Conservation (phyloP, 768 basidiomycete species). For the Strobilomyces dryophilus region DNA sequence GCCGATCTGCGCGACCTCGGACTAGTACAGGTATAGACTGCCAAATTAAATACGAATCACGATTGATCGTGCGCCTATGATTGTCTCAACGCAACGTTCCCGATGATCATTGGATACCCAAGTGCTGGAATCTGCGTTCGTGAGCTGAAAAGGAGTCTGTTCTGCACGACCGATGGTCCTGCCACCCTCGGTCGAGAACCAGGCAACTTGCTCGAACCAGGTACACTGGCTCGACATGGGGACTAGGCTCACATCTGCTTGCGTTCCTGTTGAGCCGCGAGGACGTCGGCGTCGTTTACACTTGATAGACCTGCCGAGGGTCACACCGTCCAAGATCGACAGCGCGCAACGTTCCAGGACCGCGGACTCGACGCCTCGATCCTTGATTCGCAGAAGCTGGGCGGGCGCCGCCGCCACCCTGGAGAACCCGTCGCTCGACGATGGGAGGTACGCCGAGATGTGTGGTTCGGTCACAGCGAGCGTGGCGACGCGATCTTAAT, state of each 20-base stretch:
- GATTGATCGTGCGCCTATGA: too few species aligned
- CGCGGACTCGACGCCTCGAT: constrained; percentile 25
- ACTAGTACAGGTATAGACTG: too few species aligned
- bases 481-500: constrained; percentile 52
- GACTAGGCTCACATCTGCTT: constrained; percentile 34
- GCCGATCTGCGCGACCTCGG: too few species aligned
- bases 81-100: too few species aligned
- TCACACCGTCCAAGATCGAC: constrained; percentile 14
- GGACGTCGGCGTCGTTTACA: constrained; percentile 28
- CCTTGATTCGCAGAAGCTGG: constrained; percentile 23
- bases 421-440: constrained; percentile 23
- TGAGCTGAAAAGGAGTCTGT: too few species aligned
- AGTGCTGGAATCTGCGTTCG: too few species aligned
- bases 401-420: constrained; percentile 26
- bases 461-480: constrained; percentile 30
- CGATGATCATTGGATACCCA: too few species aligned
- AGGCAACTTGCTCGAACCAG: too few species aligned
- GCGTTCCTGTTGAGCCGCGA: constrained; percentile 32
- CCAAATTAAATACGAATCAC: too few species aligned
- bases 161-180: too few species aligned
- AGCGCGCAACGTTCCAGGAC: constrained; percentile 20
- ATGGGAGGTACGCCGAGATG: constrained; percentile 24
- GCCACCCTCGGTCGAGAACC: too few species aligned
- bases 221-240: constrained; percentile 35
- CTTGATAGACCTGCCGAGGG: constrained; percentile 25